Conservation (phyloP, 129 eudicot genomes). For the Calendula officinalis region DNA sequence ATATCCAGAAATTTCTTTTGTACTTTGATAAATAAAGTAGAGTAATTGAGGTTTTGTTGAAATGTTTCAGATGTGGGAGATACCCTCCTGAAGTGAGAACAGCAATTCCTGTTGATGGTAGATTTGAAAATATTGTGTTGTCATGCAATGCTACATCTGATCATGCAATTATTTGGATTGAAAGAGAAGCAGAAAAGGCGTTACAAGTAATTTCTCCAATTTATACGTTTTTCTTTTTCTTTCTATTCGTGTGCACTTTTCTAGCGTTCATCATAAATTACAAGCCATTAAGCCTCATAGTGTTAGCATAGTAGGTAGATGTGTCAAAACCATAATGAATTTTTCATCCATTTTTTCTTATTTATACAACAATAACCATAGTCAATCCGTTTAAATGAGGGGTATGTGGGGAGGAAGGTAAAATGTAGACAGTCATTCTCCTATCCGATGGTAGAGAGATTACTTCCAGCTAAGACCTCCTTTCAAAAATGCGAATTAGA, state of each 20-base stretch:
- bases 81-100: slow-evolving; percentile 85
- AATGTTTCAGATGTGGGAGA: slow-evolving; percentile 64
- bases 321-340: not conserved
- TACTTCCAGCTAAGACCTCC: no score
- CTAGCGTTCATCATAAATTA: not conserved
- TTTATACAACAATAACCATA: no score
- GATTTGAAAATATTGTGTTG: slow-evolving; percentile 75
- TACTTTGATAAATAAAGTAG: no score
- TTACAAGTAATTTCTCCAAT: slow-evolving; percentile 6
- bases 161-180: slow-evolving; percentile 51
- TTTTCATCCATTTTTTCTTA: no score
- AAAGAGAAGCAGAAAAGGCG: slow-evolving; percentile 56
- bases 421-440: no score
- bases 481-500: no score
- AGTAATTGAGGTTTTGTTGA: not conserved
- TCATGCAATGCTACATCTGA: slow-evolving; percentile 56
- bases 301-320: not conserved
- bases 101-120: slow-evolving; percentile 90
- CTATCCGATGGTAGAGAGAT: no score
- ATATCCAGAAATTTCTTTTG: no score
- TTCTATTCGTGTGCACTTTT: not conserved
- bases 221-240: not conserved
- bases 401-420: no score
- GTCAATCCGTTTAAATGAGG: no score
- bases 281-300: not conserved